Conservation (phyloP, 352 stramenopile genomes). For the Phytophthora sp. region DNA sequence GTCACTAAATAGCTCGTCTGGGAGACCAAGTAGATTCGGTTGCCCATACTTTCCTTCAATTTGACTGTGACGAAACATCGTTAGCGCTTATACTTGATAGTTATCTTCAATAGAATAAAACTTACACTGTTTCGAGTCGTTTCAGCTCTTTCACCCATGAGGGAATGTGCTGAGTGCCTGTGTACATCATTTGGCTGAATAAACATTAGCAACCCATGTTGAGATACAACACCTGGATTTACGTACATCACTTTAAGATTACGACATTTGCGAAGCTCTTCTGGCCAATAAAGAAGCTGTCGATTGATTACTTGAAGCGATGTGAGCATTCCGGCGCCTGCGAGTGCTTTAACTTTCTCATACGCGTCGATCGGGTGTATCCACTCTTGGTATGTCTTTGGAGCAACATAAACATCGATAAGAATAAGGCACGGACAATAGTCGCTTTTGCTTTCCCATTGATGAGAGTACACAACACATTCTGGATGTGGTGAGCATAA, state of each 20-base stretch:
- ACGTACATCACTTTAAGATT: slow-evolving; percentile 30
- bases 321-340: slow-evolving; percentile 16
- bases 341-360: slow-evolving; percentile 12
- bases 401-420: slow-evolving; percentile 26
- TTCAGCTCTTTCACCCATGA: slow-evolving; percentile 12
- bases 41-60: slow-evolving; percentile 24
- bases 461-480: slow-evolving; percentile 29
- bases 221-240: neutral
- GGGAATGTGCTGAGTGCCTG: slow-evolving; percentile 6
- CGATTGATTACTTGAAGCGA: slow-evolving; percentile 40
- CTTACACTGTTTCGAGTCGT: slow-evolving; percentile 23
- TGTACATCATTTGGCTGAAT: slow-evolving; percentile 20
- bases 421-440: slow-evolving; percentile 19
- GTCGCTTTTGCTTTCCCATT: slow-evolving; percentile 10
- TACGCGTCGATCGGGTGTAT: slow-evolving; percentile 19
- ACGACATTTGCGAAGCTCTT: slow-evolving; percentile 22
- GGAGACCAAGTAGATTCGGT: slow-evolving; percentile 18
- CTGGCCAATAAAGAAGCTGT: slow-evolving; percentile 8
- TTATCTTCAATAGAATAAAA: neutral
- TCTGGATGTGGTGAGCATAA: slow-evolving; percentile 27
- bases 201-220: neutral
- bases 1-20: slow-evolving; percentile 17
- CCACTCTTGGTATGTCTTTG: slow-evolving; percentile 34
- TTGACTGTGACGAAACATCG: neutral
- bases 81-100: neutral